These are phyloP conservation scores for Tulasnella sp. DNA, from an alignment of 768 basidiomycete genomes.

Conservation along the genomic window DNA sequence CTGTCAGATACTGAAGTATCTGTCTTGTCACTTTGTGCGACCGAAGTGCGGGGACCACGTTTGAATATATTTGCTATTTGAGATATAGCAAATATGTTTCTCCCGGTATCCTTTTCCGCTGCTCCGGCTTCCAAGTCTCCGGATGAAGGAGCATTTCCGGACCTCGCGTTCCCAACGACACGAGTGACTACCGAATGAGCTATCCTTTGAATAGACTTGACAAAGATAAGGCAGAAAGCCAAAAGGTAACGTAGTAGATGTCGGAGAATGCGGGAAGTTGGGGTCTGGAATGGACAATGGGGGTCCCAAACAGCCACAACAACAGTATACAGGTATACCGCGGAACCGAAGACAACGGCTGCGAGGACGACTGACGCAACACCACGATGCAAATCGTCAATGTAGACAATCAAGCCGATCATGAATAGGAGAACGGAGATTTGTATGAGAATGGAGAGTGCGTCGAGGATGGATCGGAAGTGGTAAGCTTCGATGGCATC, in stretches of 20 bases:
- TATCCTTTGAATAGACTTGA: too few relatives aligned
- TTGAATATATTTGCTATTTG: too few relatives aligned
- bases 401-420: not conserved
- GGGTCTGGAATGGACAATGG: conserved; percentile 2
- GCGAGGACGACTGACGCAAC: not conserved
- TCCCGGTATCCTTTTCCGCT: too few relatives aligned
- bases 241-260: not conserved
- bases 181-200: too few relatives aligned
- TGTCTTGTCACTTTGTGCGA: too few relatives aligned
- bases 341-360: not conserved
- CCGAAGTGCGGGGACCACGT: too few relatives aligned
- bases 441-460: conserved; percentile 2
- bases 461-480: not conserved
- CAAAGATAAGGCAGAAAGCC: too few relatives aligned
- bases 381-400: not conserved
- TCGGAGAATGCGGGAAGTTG: not conserved
- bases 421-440: conserved; percentile 1
- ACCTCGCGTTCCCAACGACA: too few relatives aligned
- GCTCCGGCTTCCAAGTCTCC: too few relatives aligned
- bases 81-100: too few relatives aligned
- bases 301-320: not conserved
- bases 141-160: too few relatives aligned
- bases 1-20: too few relatives aligned
- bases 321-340: not conserved
- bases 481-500: not conserved